Percentiles rank a stretch among this genome's conserved stretches.
phyloP scores from a whole-genome alignment of 2,329 filamentous ascomycete species.

The Monilinia vaccinii-corymbosi region DNA sequence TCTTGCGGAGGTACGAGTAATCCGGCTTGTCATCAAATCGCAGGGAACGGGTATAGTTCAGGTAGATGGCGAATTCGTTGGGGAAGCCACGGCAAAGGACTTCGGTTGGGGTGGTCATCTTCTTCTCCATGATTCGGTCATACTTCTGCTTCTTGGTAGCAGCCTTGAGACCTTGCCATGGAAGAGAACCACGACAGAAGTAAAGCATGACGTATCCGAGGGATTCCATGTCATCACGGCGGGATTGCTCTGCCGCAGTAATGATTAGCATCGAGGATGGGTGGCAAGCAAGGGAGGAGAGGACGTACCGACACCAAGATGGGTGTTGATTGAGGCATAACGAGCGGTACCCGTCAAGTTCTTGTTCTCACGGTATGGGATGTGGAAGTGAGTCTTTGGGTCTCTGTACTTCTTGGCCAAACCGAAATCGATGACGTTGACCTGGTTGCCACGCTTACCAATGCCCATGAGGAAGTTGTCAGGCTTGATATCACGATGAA shows the following conservation, averaged over 20 bases:
- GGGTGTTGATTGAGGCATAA: slow-evolving; percentile 98
- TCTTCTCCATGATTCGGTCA: slow-evolving; percentile 99
- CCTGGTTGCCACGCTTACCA: slow-evolving; percentile 97
- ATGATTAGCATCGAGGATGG: slow-evolving; percentile 25
- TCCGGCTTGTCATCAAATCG: slow-evolving; percentile 99
- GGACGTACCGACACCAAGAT: slow-evolving; percentile 76
- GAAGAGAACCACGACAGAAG: slow-evolving; percentile 97
- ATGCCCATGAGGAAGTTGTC: slow-evolving; percentile 99
- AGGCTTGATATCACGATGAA: slow-evolving; percentile 99
- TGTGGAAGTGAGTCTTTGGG: slow-evolving; percentile 99
- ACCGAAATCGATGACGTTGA: slow-evolving; percentile 99
- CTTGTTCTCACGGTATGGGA: slow-evolving; percentile 99
- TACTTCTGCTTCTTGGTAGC: slow-evolving; percentile 99
- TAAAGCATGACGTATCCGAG: slow-evolving; percentile 99
- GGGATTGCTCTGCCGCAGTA: slow-evolving; percentile 69
- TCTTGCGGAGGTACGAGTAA: slow-evolving; percentile 99
- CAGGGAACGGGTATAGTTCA: slow-evolving; percentile 97
- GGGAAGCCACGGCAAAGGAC: slow-evolving; percentile 98
- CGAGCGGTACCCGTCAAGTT: slow-evolving; percentile 97
- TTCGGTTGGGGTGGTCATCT: slow-evolving; percentile 99
- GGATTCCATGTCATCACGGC: slow-evolving; percentile 98
- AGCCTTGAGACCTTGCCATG: slow-evolving; percentile 97
- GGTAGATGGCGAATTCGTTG: slow-evolving; percentile 98
- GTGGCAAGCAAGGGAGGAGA: not conserved
- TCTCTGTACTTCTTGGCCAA: slow-evolving; percentile 99